phyloP scores from a whole-genome alignment of 1,139 yeast species.

The Lizanozyma gosingica region DNA sequence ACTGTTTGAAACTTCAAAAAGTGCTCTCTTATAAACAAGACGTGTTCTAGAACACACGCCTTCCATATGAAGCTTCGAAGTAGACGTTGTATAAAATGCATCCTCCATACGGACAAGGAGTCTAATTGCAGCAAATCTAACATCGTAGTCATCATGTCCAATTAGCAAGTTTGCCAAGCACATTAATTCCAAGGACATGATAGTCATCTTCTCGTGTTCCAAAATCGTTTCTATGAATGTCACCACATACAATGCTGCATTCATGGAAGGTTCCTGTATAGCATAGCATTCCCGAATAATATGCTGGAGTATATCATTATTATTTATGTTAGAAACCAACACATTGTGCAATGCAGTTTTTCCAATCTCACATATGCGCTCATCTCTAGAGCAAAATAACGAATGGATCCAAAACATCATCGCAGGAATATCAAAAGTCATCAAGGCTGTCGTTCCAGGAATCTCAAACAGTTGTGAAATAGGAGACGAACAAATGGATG shows the following conservation, averaged over 20 bases:
- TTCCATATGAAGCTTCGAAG: conserved; percentile 45
- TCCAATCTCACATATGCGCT: conserved; percentile 56
- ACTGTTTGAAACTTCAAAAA: conserved; percentile 58
- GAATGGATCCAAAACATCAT: conserved; percentile 75
- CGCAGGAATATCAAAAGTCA: conserved; percentile 64
- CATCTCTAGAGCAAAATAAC: conserved; percentile 51
- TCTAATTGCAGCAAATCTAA: conserved; percentile 55
- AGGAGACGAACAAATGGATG: conserved; percentile 63
- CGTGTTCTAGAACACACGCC: conserved; percentile 58
- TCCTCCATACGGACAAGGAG: conserved; percentile 50
- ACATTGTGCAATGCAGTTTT: conserved; percentile 64
- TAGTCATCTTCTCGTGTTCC: conserved; percentile 29
- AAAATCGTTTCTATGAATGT: conserved; percentile 57
- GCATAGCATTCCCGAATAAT: conserved; percentile 64
- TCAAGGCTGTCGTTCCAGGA: conserved; percentile 33
- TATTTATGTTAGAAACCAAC: conserved; percentile 49
- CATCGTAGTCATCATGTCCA: conserved; percentile 54
- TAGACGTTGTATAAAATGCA: conserved; percentile 37
- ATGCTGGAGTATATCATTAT: conserved; percentile 49
- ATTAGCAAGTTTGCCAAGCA: conserved; percentile 61
- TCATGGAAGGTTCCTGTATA: conserved; percentile 40
- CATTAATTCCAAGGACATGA: conserved; percentile 48
- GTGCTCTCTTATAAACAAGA: conserved; percentile 70
- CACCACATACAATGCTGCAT: conserved; percentile 60
- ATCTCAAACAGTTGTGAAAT: conserved; percentile 43